Base-by-base conservation (phyloP, 306 rosid species). In the Pterocarpus macrocarpus region DNA sequence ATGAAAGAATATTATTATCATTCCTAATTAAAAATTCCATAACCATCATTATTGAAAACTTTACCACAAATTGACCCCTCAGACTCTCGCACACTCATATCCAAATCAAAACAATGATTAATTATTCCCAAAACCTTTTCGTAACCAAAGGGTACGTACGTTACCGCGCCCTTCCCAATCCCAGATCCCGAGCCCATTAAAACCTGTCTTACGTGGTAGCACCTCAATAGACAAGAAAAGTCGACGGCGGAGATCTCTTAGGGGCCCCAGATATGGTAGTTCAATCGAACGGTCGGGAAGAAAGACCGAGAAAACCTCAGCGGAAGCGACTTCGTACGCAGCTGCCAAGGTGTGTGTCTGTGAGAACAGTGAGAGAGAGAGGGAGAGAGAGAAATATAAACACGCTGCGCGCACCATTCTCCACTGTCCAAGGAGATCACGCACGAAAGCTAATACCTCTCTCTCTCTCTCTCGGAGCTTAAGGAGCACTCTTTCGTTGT, bases 381-480 rank as follows among this genome's bases (percentile, higher is more conserved):
- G 68, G 44, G 66, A 77, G 77, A 82, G 82, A 62, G 82, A 58
- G 50, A 71, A 5, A 79, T 49, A 79, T 13, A 77, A 73, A 84
- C 80, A 80, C 81, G 71, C 81, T 39, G 79, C 67, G 86, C 89
- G 91, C 88, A 84, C 89, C 89, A 83, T 64, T 79, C 94, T 90
- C 87, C 93, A 90, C 86, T 82, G 86, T 87, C 87, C 66, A 87
- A 76, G 90, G 88, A 87, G 89, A 86, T 85, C 87, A 80, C 79
- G 76, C 80, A 62, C 79, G 68, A 53, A 75, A 61, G 55, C 78
- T 55, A 53, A 56, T 32, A 36, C 50, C 67, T 53, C 55, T 34
- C 68, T 35, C 64, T 53, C 34, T 41, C n/a, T 71, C 5, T 71
- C 3, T 57, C 70, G 10, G 7, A n/a, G 33, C 52, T 65, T 39